These are phyloP conservation scores for Pseudognaphalium luteoalbum DNA, from an alignment of 129 eudicot genomes.

Conservation along the genomic window DNA sequence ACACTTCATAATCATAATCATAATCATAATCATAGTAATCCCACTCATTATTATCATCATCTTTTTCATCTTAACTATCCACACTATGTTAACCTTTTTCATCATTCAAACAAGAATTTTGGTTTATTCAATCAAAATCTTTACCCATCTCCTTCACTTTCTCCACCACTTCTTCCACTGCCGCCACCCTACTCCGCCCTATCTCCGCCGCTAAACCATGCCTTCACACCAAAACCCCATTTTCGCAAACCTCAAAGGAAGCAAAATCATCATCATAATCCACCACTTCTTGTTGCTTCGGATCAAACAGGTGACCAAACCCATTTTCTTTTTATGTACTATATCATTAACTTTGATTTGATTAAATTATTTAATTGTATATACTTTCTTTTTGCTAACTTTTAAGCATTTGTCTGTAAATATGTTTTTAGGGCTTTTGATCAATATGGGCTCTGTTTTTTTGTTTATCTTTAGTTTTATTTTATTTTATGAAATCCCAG, in stretches of 20 bases:
- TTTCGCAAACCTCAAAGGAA: constrained; percentile 50
- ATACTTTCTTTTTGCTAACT: constrained; percentile 7
- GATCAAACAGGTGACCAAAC: constrained; percentile 41
- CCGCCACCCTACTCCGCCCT: constrained; percentile 50
- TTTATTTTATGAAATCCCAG: constrained; percentile 6
- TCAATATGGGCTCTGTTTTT: constrained; percentile 22
- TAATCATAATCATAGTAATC: constrained; percentile 3
- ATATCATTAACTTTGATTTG: not conserved
- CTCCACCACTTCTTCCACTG: constrained; percentile 63
- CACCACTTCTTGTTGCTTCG: constrained; percentile 50
- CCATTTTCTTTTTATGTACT: not conserved
- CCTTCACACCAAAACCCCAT: constrained; percentile 52
- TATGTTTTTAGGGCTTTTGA: constrained; percentile 24
- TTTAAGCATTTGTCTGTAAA: constrained; percentile 34
- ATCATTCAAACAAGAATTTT: constrained; percentile 38
- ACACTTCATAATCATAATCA: constrained; percentile 22
- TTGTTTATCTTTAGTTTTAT: not conserved
- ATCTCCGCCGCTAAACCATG: constrained; percentile 51
- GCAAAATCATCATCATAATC: constrained; percentile 28
- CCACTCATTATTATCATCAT: constrained; percentile 41
- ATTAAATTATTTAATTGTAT: not conserved
- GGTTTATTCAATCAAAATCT: constrained; percentile 38
- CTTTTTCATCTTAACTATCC: constrained; percentile 31
- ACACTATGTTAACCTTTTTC: constrained; percentile 39
- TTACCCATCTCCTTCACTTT: constrained; percentile 61